phyloP scores from a whole-genome alignment of 73 alveolate species.

The Paramecium bursaria region DNA sequence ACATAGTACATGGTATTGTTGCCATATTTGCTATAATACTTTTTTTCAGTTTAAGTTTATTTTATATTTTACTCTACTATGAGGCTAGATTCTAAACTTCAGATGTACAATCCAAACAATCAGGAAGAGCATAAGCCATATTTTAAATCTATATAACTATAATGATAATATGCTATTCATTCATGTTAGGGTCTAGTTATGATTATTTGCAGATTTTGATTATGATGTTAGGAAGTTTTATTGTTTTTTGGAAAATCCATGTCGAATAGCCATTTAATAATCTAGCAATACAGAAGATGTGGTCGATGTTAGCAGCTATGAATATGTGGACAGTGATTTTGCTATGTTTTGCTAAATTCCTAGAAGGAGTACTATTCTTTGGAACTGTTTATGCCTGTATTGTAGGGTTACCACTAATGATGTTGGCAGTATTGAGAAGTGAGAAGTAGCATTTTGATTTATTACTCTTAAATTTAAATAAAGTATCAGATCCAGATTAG shows the following conservation, averaged over 20 bases:
- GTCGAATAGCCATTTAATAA: constrained; percentile 53
- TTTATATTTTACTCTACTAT: too few species aligned
- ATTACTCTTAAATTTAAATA: constrained; percentile 55
- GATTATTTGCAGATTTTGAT: constrained; percentile 24
- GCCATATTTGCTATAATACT: too few species aligned
- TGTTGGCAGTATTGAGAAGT: constrained; percentile 53
- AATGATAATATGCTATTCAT: background rate
- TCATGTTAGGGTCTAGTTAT: background rate
- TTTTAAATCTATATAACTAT: background rate
- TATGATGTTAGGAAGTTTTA: constrained; percentile 46
- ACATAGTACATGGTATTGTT: too few species aligned
- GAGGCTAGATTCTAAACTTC: constrained; percentile 17
- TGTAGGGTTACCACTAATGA: constrained; percentile 61
- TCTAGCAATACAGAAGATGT: constrained; percentile 17
- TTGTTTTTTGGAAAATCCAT: constrained; percentile 55
- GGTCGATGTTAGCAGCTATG: constrained; percentile 26
- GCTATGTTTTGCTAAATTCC: constrained; percentile 63
- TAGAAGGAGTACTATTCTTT: constrained; percentile 61
- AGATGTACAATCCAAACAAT: constrained; percentile 14
- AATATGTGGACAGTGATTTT: constrained; percentile 59
- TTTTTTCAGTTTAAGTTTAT: too few species aligned
- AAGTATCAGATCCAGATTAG: constrained; percentile 58
- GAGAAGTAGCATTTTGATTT: constrained; percentile 59
- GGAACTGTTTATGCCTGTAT: constrained; percentile 70
- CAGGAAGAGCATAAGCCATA: constrained; percentile 44